These are phyloP conservation scores for Keithomyces neogunnii DNA, from an alignment of 2,329 filamentous ascomycete genomes.

Conservation along the genomic window DNA sequence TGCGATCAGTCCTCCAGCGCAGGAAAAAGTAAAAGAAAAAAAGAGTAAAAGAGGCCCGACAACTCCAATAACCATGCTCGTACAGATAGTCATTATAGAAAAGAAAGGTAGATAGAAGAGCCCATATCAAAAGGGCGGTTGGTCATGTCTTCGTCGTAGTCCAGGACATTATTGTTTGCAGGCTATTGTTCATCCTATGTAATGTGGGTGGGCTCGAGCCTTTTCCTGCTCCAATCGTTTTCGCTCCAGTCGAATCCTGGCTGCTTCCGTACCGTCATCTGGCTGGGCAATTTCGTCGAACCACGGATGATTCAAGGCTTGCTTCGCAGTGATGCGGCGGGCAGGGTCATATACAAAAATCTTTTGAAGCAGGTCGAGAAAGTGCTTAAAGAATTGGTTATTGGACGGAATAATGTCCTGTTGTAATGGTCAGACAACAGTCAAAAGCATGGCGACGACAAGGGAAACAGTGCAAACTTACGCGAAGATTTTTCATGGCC, in stretches of 20 bases:
- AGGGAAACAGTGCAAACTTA: constrained; percentile 26
- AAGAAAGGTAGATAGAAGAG: constrained; percentile 1
- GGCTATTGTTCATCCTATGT: neutral
- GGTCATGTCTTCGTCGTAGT: neutral
- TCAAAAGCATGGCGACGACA: neutral
- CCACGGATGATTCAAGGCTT: constrained; percentile 53
- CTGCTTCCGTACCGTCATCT: constrained; percentile 54
- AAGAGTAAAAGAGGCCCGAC: neutral
- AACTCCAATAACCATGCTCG: constrained; percentile 7
- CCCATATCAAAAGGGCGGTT: neutral
- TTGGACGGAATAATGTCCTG: constrained; percentile 45
- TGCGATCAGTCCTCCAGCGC: neutral
- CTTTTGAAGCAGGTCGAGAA: constrained; percentile 49
- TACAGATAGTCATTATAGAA: constrained; percentile 6
- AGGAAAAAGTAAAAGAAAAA: neutral
- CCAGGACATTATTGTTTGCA: neutral
- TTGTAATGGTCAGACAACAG: neutral
- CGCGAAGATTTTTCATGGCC: constrained; percentile 61
- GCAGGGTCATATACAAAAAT: constrained; percentile 55
- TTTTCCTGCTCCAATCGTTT: constrained; percentile 7
- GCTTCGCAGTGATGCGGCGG: constrained; percentile 50
- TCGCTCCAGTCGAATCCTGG: constrained; percentile 36
- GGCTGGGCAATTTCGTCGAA: constrained; percentile 48
- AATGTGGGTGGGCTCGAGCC: constrained; percentile 1
- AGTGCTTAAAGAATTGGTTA: constrained; percentile 43